Evolutionary conservation across 139 green algal species (phyloP), one percentile per base, ranked within the genome.

Genomic region (Chlamydomonas schloesseri): DNA sequence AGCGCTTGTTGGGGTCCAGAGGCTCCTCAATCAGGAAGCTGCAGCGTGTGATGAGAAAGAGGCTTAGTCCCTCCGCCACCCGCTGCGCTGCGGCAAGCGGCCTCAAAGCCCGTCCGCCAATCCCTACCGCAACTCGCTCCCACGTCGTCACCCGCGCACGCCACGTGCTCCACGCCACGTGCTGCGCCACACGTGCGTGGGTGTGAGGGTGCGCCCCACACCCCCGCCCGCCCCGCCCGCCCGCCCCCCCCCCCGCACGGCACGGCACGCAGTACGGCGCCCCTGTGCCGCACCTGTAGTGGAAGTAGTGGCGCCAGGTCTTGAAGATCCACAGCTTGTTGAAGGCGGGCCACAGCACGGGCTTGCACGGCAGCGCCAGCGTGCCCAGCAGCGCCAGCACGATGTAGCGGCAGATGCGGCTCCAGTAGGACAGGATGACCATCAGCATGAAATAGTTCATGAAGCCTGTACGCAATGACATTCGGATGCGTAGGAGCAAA

Each of bases 251-350:
- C n/a, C n/a, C n/a, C n/a, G n/a, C n/a, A n/a, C n/a, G n/a, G n/a
- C n/a, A n/a, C n/a, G n/a, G n/a, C n/a, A n/a, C n/a, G n/a, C n/a
- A n/a, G n/a, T n/a, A n/a, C n/a, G n/a, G n/a, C n/a, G n/a, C 36
- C 70, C 10, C 36, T 17, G 33, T 28, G 10, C 36, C 46, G 31
- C 46, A 88, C 53, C 42, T 71, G 86, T 87, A 87, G 50, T 77
- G 75, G 83, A 89, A 91, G 77, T 91, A 91, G 42, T 91, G 78
- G 31, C 89, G 79, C 89, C 89, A 92, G 5, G 84, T 90, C 50
- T 85, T 75, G 74, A 92, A 89, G 14, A 92, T 58, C 83, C 73
- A 89, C 65, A 88, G 71, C 31, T 58, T 62, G 67, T 83, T 88
- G 84, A 89, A 89, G 29, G 70, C 73, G 53, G 77, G 83, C 83